Evolutionary conservation across 2,329 filamentous ascomycete genomes (phyloP), one percentile per base, ranked within the genome.

Genomic region (Ophiostoma sp.): DNA sequence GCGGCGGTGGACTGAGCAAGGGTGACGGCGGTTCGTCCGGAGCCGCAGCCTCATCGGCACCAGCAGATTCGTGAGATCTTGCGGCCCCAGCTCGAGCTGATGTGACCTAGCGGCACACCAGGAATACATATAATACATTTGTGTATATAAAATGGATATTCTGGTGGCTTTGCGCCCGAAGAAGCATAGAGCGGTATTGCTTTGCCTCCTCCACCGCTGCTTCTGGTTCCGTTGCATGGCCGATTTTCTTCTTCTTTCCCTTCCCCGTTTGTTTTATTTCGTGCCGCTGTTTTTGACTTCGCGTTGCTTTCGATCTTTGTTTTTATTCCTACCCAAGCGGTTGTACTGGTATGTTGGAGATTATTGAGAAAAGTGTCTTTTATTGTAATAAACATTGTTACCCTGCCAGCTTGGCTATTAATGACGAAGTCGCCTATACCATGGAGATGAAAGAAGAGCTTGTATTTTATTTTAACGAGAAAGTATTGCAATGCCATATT

Each of bases 21-120:
- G 87, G 86, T 70, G 85, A 89, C 67, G 84, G 83, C 35, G 84
- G 83, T 68, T 82, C 83, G 41, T 87, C 86, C 36, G 83, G 85
- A 66, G 81, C 86, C 72, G 81, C 84, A 69, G 78, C 62, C 10
- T 39, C 62, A 23, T 65, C 62, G 62, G 23, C 62, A 10, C 62
- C 62, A 39, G 35, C 83, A 39, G 70, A 75, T 65, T 68, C 73
- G 17, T 73, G 52, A 73, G 15, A 33, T 5, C 7, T 33, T 33
- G 13, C 27, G 5, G 23, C 44, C 36, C 44, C 44, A n/a, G 44
- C 17, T 48, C 44, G 8, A n/a, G 44, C 20, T 20, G 44, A 20
- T n/a, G 20, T n/a, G 44, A 3, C 17, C n/a, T 17, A 20, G 57
- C 27, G 13, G 27, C 27, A 33, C 6, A 62, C 5, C 27, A 62